Base-by-base conservation (phyloP, 2,329 filamentous ascomycete species). In the Thielaviopsis populi region DNA sequence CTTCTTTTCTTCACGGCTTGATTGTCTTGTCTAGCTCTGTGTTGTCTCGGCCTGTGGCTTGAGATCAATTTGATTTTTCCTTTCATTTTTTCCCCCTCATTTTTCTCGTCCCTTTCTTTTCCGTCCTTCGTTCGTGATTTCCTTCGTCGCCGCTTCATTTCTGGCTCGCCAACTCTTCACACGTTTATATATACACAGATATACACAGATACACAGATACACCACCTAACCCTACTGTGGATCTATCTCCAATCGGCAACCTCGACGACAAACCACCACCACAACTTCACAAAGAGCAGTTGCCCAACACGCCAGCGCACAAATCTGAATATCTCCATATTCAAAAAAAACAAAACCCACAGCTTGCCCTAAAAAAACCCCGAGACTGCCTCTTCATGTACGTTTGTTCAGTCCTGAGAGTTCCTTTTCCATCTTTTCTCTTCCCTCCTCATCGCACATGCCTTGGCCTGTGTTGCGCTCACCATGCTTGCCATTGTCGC, bases 1-100 rank as follows among this genome's bases (percentile, higher is more conserved):
- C 27, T 63, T 54, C 58, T 59, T 30, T 59, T 65, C 33, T 37
- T 46, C 54, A n/a, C 15, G 54, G 33, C 48, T 59, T 53, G 13
- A 40, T 63, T 56, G 41, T 54, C 56, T 63, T 53, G 11, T 54
- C 56, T 63, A 41, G 11, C 27, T 64, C 41, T 46, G 27, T 46
- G 24, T 22, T 19, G 40, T 42, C 42, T 59, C 30, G 42, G 54
- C 27, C 42, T 60, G 41, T 50, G 54, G 54, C 41, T 64, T n/a
- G 56, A 53, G 56, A 53, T 53, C 37, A n/a, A 42, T 42, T 43
- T 37, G 7, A 19, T 37, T 37, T 33, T 5, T 56, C 56, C 24
- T 50, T 59, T 33, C 33, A 13, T 63, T 40, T 63, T 54, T 10
- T 27, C 27, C 41, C 17, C 4, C n/a, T 48, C 27, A 22, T 19